Evolutionary conservation across 306 rosid species (phyloP), one percentile per base, ranked within the genome.

Genomic region (Cucurbita maxima): DNA sequence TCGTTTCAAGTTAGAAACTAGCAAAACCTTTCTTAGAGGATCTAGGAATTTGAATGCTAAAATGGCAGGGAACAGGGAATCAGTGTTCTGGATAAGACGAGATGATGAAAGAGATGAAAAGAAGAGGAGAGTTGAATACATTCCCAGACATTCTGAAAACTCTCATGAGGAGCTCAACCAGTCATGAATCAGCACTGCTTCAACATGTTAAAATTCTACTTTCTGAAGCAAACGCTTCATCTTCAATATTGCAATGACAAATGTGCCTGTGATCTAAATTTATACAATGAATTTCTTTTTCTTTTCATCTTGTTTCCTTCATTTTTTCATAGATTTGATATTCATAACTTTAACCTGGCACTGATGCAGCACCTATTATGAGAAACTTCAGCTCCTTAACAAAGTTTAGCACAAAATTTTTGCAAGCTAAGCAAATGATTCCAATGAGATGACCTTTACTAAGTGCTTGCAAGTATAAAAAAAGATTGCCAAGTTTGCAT

Each of bases 121-220:
- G 87, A 88, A 90, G 83, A 87, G 91, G 77, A 86, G 93, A 78
- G 91, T 92, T 5, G 96, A 88, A 83, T 84, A 80, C 81, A 92
- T 92, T 81, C 87, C 88, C 55, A 88, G 85, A 74, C 96, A 88
- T 22, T 83, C 96, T 51, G 81, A 88, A 79, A 88, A 84, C 48
- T 88, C 96, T 8, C 34, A 30, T 30, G 96, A 90, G 60, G 96
- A 92, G 71, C 96, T 90, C 36, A 92, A 79, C 67, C 86, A 84
- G 70, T 75, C 88, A 83, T 91, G 85, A 88, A 79, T 80, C 78
- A 76, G 64, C 53, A 43, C 18, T 63, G 52, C 71, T 63, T 41
- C 10, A 34, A 30, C 6, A 14, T 30, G 68, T 61, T 60, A 2
- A 3, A 30, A 30, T 30, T 30, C 34, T 12, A 47, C 15, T 47